phyloP scores from a whole-genome alignment of 768 basidiomycete species.

The Termitomyces sp. region DNA sequence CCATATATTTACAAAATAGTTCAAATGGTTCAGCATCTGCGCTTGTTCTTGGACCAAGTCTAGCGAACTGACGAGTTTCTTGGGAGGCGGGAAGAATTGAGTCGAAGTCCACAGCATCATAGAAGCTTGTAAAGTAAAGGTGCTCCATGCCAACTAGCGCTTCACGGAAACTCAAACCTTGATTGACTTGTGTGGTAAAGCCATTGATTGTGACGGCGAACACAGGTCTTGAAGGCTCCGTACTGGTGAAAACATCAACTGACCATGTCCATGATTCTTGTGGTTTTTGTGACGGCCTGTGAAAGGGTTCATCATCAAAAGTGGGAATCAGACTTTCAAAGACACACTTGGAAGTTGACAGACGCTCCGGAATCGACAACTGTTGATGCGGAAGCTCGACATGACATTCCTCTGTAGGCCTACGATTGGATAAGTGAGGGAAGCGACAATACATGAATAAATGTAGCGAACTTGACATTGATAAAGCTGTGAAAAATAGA shows the following conservation, averaged over 20 bases:
- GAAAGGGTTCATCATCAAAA: constrained; percentile 5
- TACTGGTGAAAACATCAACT: constrained; percentile 46
- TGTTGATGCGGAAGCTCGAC: constrained; percentile 19
- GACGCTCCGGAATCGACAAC: constrained; percentile 10
- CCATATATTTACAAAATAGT: constrained; percentile 43
- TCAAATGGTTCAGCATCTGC: constrained; percentile 36
- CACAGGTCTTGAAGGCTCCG: constrained; percentile 34
- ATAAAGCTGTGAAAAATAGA: neutral
- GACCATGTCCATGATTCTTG: constrained; percentile 66
- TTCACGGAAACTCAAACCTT: constrained; percentile 46
- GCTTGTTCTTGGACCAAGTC: constrained; percentile 35
- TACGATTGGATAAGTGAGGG: constrained; percentile 1
- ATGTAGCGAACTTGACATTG: constrained; percentile 27
- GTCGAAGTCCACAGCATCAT: constrained; percentile 43
- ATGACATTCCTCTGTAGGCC: constrained; percentile 18
- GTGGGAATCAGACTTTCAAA: neutral
- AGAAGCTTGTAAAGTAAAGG: constrained; percentile 42
- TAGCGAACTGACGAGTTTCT: constrained; percentile 49
- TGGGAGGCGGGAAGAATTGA: constrained; percentile 47
- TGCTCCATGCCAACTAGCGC: constrained; percentile 36
- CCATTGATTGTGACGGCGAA: constrained; percentile 50
- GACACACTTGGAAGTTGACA: constrained; percentile 2
- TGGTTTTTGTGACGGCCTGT: constrained; percentile 31
- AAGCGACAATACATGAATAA: neutral
- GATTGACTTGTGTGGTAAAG: constrained; percentile 30